Base-by-base conservation (phyloP, 768 basidiomycete species). In the Xerocomellus dryophilus region DNA sequence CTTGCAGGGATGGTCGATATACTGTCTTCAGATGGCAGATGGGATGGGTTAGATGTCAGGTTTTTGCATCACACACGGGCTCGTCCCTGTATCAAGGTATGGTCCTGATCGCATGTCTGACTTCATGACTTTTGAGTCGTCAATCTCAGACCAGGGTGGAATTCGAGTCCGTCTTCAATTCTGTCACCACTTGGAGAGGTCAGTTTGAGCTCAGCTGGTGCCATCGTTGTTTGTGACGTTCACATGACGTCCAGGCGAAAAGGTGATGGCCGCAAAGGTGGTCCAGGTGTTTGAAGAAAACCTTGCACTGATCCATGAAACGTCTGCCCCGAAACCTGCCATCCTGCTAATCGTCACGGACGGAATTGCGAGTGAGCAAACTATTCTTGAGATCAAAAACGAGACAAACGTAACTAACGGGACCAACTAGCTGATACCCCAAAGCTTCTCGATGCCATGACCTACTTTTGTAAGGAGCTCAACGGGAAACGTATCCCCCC, bases 331-430 rank as follows among this genome's bases (percentile, higher is more conserved):
- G 31, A 50, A 15, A 36, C 56, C 61, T 11, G 57, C 55, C 21
- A 6, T 54, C 11, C 31, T 65, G 3, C 17, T 67, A 23, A 58
- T 66, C 39, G 7, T 66, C 46, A 65, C 62, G 10, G 65, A 66
- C 11, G 62, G 56, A 11, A 35, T 61, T 23, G 47, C 62, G 17
- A 25, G 65, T 62, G 41, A 61, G 65, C 17, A 3, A 18, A 32
- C 12, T 27, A 18, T 15, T 2, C 20, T 17, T 9, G 10, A 17
- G 5, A 12, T 12, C 36, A n/a, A n/a, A 17, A 27, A 3, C 5
- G 15, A 18, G 29, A 52, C 21, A 6, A 11, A 27, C 10, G 43
- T 54, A 7, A 58, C 23, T 2, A 5, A 44, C 7, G 25, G n/a
- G 0, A 25, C 39, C 41, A 5, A 44, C 7, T 25, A 66, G 65